Conservation (phyloP, 345 rosid species). For the Rhodomyrtus tomentosa region DNA sequence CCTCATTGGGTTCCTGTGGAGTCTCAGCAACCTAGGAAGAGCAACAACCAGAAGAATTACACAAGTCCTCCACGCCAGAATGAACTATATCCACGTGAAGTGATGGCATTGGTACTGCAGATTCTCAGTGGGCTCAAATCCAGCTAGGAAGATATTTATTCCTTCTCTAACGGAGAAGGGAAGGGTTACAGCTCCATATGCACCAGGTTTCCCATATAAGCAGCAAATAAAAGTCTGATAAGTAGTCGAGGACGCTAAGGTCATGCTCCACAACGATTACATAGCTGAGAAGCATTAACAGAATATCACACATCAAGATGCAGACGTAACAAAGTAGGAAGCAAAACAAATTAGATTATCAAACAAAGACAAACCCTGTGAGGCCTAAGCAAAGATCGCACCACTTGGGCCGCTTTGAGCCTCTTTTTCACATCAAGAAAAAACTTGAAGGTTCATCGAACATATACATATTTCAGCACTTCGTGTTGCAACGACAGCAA, state of each 20-base stretch:
- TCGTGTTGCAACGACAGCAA: constrained; percentile 90
- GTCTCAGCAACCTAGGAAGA: constrained; percentile 85
- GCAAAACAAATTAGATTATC: background rate
- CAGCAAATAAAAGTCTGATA: constrained; percentile 97
- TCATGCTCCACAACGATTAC: constrained; percentile 99
- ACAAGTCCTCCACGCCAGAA: background rate
- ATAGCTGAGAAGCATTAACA: constrained; percentile 43
- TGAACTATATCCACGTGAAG: background rate
- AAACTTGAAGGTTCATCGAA: constrained; percentile 99
- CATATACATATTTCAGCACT: constrained; percentile 99
- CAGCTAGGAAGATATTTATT: constrained; percentile 90
- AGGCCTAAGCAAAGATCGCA: constrained; percentile 82
- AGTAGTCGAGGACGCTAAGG: constrained; percentile 90
- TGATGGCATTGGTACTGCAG: constrained; percentile 37
- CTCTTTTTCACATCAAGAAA: constrained; percentile 98
- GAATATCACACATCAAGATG: background rate
- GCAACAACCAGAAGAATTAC: background rate
- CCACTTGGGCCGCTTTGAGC: constrained; percentile 94
- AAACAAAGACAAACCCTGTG: constrained; percentile 42
- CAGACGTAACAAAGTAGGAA: background rate
- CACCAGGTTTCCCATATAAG: constrained; percentile 96
- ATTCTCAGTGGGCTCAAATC: constrained; percentile 93
- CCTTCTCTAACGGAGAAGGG: constrained; percentile 99
- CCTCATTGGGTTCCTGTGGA: constrained; percentile 86
- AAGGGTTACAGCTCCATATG: constrained; percentile 95